Base-by-base conservation (phyloP, 768 basidiomycete species). In the Boletales sp. region DNA sequence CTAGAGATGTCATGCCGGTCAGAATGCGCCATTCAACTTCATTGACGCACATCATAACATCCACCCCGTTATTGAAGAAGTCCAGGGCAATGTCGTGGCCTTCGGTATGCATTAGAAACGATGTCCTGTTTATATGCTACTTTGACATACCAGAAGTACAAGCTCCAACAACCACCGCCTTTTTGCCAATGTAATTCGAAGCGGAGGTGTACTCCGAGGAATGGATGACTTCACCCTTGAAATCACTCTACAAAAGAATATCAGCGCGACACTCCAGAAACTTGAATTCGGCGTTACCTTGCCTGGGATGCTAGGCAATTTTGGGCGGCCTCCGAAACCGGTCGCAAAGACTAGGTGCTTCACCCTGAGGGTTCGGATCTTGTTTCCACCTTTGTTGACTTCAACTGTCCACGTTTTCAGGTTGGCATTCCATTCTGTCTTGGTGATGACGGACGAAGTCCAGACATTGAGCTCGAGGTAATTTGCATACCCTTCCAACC, bases 91-190 rank as follows among this genome's bases (percentile, higher is more conserved):
- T 66, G 24, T 75, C 74, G 44, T 71, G 71, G 5, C 50, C 70
- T 65, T 53, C 7, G 27, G 6, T 11, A 9, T 21, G 40, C 52
- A 54, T 62, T 21, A 51, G 51, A 51, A 21, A 49, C 19, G 18
- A 47, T 53, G 21, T 5, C 37, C 6, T 8, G 19, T 4, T 12
- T 29, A 34, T 30, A 17, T 30, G 11, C 7, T 1, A 27, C 24
- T 27, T 4, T 24, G 17, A 55, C 64, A n/a, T 58, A 78, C 77
- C 77, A 18, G 84, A 83, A 43, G 78, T 83, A 37, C 81, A 80
- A n/a, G 84, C 77, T 12, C 86, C 85, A 3, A 88, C 70, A n/a
- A 87, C 72, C 1, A 86, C 71, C 6, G 78, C 83, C 56, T 80
- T 84, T 70, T 86, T 86, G 6, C 83, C 83, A 6, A 66, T 50